phyloP scores from a whole-genome alignment of 2,329 filamentous ascomycete species.

The Pestalotiopsis sp. region DNA sequence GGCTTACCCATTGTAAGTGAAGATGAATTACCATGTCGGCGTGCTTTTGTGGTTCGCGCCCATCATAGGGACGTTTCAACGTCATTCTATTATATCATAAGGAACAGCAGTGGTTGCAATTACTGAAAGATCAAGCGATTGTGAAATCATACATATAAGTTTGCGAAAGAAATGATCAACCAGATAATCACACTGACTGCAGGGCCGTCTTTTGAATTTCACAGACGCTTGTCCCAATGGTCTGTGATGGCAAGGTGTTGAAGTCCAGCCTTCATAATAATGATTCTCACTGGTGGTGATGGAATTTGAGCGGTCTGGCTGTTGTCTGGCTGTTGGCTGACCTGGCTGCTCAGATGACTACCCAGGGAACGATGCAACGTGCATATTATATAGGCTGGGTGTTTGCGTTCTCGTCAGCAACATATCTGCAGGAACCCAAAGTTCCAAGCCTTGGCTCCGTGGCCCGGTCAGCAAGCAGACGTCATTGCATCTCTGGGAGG shows the following conservation, averaged over 20 bases:
- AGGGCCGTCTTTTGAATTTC: no score
- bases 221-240: not conserved
- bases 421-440: not conserved
- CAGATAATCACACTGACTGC: no score
- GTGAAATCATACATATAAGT: not conserved
- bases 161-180: not conserved
- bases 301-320: not conserved
- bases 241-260: not conserved
- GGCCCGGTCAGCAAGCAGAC: slow-evolving; percentile 5
- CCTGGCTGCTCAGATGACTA: not conserved
- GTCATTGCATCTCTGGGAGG: slow-evolving; percentile 12
- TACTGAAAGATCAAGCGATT: not conserved
- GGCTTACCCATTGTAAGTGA: not conserved
- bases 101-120: not conserved
- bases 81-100: not conserved
- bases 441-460: not conserved
- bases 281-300: not conserved
- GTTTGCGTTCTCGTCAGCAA: not conserved
- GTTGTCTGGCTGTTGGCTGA: not conserved
- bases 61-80: not conserved
- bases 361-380: not conserved
- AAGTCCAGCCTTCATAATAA: not conserved
- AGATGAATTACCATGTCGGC: not conserved
- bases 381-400: not conserved
- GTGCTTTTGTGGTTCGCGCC: not conserved